Percentiles rank a stretch among this genome's conserved stretches.
phyloP scores from a whole-genome alignment of 805 yeast species.

The Ogataea ganodermae region DNA sequence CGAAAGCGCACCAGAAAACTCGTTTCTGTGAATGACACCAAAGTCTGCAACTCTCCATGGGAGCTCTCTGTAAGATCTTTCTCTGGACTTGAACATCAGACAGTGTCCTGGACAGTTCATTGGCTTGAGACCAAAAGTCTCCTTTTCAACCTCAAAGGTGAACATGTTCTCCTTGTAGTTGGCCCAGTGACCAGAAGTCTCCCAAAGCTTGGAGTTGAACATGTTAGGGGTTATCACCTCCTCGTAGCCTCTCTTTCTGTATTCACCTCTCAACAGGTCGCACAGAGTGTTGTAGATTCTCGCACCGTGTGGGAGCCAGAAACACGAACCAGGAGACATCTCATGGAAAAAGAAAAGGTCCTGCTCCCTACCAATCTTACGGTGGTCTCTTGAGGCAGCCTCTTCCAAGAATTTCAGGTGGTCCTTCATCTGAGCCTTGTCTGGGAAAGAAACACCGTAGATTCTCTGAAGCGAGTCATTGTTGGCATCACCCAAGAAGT shows the following conservation, averaged over 20 bases:
- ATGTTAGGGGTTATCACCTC: conserved; percentile 99
- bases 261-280: conserved; percentile 78
- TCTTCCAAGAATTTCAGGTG: conserved; percentile 93
- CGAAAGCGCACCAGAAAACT: conserved; percentile 91
- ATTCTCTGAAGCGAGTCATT: conserved; percentile 97
- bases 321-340: conserved; percentile 96
- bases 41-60: conserved; percentile 99
- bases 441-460: conserved; percentile 98
- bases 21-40: conserved; percentile 96
- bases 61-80: conserved; percentile 92
- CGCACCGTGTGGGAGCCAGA: conserved; percentile 99
- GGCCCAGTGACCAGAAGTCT: conserved; percentile 98
- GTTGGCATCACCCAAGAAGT: conserved; percentile 88
- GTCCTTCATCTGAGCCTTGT: conserved; percentile 92
- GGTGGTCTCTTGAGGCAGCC: conserved; percentile 94
- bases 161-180: conserved; percentile 98
- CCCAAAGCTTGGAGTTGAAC: conserved; percentile 98
- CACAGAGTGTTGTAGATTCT: conserved; percentile 90
- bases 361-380: conserved; percentile 95
- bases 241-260: conserved; percentile 91
- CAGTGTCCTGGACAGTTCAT: conserved; percentile 95
- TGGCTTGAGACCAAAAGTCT: conserved; percentile 90
- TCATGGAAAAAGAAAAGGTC: conserved; percentile 95
- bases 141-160: conserved; percentile 95
- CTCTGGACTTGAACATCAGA: conserved; percentile 85